Conservation (phyloP, 495 filamentous ascomycete species). For the Cudoniella acicularis region DNA sequence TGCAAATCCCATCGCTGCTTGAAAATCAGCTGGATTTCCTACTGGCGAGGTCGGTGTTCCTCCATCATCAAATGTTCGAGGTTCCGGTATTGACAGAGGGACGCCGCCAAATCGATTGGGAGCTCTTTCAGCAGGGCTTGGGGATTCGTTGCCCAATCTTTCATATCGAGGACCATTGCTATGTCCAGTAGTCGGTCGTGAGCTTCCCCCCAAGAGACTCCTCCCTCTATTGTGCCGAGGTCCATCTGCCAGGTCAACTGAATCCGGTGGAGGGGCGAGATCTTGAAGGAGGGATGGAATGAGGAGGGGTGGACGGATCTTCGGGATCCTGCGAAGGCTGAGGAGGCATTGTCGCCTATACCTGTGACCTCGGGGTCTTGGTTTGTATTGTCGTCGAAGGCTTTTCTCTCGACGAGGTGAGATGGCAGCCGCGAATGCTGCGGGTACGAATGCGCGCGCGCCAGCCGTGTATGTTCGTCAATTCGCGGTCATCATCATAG, state of each 20-base stretch:
- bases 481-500: constrained; percentile 16
- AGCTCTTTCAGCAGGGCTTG: constrained; percentile 18
- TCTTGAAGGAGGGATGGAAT: constrained; percentile 84
- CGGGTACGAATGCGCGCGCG: background rate
- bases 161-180: constrained; percentile 25
- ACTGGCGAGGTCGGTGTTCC: constrained; percentile 22
- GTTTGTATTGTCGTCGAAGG: constrained; percentile 10
- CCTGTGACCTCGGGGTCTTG: constrained; percentile 14
- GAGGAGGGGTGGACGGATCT: constrained; percentile 40
- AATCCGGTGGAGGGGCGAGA: constrained; percentile 59
- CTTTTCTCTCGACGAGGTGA: background rate
- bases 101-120: background rate
- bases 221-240: constrained; percentile 30
- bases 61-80: constrained; percentile 6
- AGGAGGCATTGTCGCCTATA: constrained; percentile 23
- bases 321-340: constrained; percentile 12
- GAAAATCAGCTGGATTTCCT: constrained; percentile 27
- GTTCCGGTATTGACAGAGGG: constrained; percentile 8
- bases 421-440: constrained; percentile 2
- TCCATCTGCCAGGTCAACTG: constrained; percentile 28
- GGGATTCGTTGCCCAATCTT: constrained; percentile 22
- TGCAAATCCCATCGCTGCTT: constrained; percentile 28
- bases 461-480: constrained; percentile 6
- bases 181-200: constrained; percentile 29
- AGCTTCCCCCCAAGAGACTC: constrained; percentile 29